Conservation (phyloP, 2,329 filamentous ascomycete species). For the Cordyceps pruinosa region DNA sequence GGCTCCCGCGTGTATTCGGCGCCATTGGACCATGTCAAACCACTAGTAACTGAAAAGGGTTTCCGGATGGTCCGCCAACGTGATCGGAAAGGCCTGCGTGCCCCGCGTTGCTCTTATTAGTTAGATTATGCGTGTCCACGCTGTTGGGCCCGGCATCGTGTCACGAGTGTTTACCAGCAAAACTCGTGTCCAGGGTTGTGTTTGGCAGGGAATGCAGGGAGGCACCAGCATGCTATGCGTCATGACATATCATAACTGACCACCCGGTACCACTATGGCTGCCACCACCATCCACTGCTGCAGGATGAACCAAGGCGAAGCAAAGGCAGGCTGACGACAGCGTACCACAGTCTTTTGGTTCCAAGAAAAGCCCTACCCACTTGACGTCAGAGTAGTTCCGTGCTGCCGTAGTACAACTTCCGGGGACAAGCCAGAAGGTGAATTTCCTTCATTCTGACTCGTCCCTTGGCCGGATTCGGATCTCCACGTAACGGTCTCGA, state of each 20-base stretch:
- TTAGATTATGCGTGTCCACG: not conserved
- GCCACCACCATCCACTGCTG: not conserved
- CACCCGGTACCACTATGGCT: not conserved
- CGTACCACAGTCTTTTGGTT: not conserved
- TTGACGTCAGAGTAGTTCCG: slow-evolving; percentile 6
- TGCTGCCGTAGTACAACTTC: not conserved
- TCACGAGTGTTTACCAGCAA: not conserved
- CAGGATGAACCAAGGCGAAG: not conserved
- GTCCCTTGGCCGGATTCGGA: not conserved
- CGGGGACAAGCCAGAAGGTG: not conserved
- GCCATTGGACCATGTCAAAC: not conserved
- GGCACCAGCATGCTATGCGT: not conserved
- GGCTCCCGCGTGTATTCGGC: not conserved
- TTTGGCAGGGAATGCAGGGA: not conserved
- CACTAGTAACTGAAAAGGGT: not conserved
- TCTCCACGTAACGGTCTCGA: slow-evolving; percentile 10
- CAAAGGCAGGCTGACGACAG: not conserved
- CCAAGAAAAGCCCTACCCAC: slow-evolving; percentile 5
- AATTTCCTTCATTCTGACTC: slow-evolving; percentile 1
- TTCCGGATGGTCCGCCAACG: slow-evolving; percentile 6
- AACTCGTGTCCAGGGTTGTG: not conserved
- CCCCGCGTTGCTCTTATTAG: slow-evolving; percentile 7
- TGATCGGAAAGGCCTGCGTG: slow-evolving; percentile 10
- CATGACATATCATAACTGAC: not conserved
- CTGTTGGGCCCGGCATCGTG: not conserved